These are phyloP conservation scores for Tilletiaria anomala DNA, from an alignment of 1,284 basidiomycete genomes.

Conservation along the genomic window DNA sequence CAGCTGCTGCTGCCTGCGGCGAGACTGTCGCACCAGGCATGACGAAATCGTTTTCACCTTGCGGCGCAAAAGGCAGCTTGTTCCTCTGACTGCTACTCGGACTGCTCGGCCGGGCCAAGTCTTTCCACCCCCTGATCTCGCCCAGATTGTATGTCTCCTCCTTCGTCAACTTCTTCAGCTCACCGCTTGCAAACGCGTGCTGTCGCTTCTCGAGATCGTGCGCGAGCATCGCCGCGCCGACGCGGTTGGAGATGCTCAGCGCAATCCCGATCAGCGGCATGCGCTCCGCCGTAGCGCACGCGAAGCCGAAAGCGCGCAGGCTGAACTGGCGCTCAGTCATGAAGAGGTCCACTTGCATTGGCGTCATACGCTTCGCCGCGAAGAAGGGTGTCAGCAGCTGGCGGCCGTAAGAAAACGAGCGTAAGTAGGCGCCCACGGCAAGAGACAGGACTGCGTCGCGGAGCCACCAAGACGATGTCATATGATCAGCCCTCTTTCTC, in stretches of 20 bases:
- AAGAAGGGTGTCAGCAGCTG: conserved; percentile 22
- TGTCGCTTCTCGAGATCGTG: conserved; percentile 38
- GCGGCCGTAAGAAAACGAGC: conserved; percentile 18
- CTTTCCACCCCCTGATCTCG: too few species aligned
- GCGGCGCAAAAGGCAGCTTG: background rate
- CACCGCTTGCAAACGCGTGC: conserved; percentile 13
- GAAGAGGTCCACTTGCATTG: conserved; percentile 28
- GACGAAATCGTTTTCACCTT: background rate
- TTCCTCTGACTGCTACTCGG: background rate
- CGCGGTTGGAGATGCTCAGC: conserved; percentile 33
- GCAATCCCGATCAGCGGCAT: conserved; percentile 29
- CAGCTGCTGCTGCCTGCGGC: background rate
- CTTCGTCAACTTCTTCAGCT: conserved; percentile 4
- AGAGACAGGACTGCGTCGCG: conserved; percentile 2
- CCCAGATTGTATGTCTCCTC: conserved; percentile 7
- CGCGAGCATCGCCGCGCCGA: conserved; percentile 36
- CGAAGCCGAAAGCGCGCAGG: conserved; percentile 30
- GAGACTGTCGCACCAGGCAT: background rate
- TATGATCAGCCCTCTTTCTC: background rate
- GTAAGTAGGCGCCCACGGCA: conserved; percentile 4
- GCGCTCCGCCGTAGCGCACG: conserved; percentile 26
- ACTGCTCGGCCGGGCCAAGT: background rate
- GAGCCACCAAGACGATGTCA: background rate
- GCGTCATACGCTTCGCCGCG: conserved; percentile 32
- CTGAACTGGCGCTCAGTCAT: conserved; percentile 27